phyloP scores from a whole-genome alignment of 768 basidiomycete genomes.

The Suillus clintonianus region DNA sequence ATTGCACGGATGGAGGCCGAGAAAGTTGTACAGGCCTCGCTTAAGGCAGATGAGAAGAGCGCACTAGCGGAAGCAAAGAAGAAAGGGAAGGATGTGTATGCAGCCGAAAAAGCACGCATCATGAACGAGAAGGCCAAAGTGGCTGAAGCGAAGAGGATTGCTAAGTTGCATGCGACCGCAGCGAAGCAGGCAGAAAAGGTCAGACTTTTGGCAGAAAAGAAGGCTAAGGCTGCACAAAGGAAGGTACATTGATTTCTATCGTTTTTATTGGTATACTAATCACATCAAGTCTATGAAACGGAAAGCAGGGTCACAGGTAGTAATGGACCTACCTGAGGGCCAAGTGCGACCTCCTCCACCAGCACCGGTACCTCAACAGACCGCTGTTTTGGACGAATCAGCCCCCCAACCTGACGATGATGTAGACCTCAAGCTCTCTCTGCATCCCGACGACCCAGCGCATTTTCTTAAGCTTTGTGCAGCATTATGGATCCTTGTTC shows the following conservation, averaged over 20 bases:
- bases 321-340: slow-evolving; percentile 1
- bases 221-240: not conserved
- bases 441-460: slow-evolving; percentile 16
- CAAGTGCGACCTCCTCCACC: not conserved
- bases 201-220: not conserved
- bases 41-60: not conserved
- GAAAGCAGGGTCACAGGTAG: not conserved
- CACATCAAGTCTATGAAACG: not conserved
- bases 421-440: not conserved
- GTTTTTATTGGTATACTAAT: slow-evolving; percentile 11
- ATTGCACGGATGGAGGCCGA: not conserved
- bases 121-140: not conserved
- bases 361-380: not conserved
- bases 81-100: slow-evolving; percentile 1
- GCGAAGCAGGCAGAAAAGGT: not conserved
- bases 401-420: not conserved
- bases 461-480: slow-evolving; percentile 23
- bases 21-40: not conserved
- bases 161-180: not conserved
- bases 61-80: slow-evolving; percentile 2
- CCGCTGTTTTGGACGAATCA: no score
- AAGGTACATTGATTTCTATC: no score
- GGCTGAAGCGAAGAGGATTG: not conserved
- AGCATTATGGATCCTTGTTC: slow-evolving; percentile 16
- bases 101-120: slow-evolving; percentile 3